Conservation (phyloP, 768 basidiomycete species). For the Candolleomyces eurysporus region DNA sequence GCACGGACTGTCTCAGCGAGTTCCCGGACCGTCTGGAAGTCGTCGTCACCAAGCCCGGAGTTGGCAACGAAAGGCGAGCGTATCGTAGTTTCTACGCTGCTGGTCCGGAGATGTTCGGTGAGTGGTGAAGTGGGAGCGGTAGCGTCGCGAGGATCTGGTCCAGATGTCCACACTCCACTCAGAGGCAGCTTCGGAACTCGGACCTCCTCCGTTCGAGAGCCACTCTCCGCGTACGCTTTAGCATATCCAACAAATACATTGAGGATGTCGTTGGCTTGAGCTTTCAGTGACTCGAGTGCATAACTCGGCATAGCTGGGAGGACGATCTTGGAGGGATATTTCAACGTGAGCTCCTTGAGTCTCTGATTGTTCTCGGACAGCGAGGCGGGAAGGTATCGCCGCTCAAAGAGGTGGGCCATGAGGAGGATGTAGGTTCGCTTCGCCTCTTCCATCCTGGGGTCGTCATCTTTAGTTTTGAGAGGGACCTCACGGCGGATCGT, state of each 20-base stretch:
- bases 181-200: neutral
- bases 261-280: slow-evolving; percentile 50
- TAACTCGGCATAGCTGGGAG: slow-evolving; percentile 46
- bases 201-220: slow-evolving; percentile 18
- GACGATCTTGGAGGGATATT: slow-evolving; percentile 55
- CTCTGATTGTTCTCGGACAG: slow-evolving; percentile 35
- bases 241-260: slow-evolving; percentile 58
- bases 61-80: slow-evolving; percentile 67
- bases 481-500: slow-evolving; percentile 38
- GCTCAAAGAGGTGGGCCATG: slow-evolving; percentile 65
- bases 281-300: slow-evolving; percentile 39
- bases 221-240: slow-evolving; percentile 42
- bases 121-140: slow-evolving; percentile 23
- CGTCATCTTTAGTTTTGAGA: slow-evolving; percentile 11
- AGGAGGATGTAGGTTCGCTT: slow-evolving; percentile 51
- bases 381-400: slow-evolving; percentile 49
- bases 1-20: slow-evolving; percentile 48
- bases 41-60: slow-evolving; percentile 58
- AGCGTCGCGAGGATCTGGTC: neutral
- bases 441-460: slow-evolving; percentile 36
- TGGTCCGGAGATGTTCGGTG: slow-evolving; percentile 32
- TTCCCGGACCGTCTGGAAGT: slow-evolving; percentile 49
- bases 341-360: slow-evolving; percentile 31
- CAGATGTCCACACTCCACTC: neutral
- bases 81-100: slow-evolving; percentile 35